Base-by-base conservation (phyloP, 1,139 yeast genomes). In the Yamadazyma triangularis region DNA sequence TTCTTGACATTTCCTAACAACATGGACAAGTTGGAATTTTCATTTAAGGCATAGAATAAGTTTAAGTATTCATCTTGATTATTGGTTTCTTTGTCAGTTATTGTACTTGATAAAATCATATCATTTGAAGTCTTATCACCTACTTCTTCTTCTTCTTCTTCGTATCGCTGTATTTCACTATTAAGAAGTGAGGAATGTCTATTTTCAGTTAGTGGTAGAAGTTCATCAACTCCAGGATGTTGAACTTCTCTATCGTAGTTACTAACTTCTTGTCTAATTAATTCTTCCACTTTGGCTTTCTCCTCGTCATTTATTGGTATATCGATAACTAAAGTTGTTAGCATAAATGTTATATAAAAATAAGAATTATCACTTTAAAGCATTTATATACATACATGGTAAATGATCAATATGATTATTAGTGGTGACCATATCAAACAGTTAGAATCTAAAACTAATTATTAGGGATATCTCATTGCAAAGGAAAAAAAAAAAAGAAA, bases 371-470 rank as follows among this genome's bases (percentile, higher is more conserved):
- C 15, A 8, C 7, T 9, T 12, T 10, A 6, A 9, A 10, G 9
- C 15, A 10, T 27, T 50, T 48, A 53, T 45, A 11, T 32, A 42
- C 45, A 34, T 42, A 41, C 45, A 41, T 9, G 64, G 65, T 34
- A 64, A 50, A 40, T 59, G 56, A 31, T 64, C 70, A 32, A 58
- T n/a, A n/a, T n/a, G n/a, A n/a, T n/a, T n/a, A n/a, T n/a, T n/a
- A n/a, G n/a, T n/a, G n/a, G n/a, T n/a, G n/a, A n/a, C n/a, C n/a
- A n/a, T n/a, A n/a, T n/a, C n/a, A n/a, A n/a, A n/a, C n/a, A n/a
- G n/a, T n/a, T n/a, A n/a, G n/a, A n/a, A n/a, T n/a, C n/a, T n/a
- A n/a, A n/a, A n/a, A n/a, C n/a, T n/a, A n/a, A n/a, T n/a, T n/a
- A n/a, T n/a, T n/a, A n/a, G n/a, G n/a, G n/a, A n/a, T n/a, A n/a